Conservation (phyloP, 768 basidiomycete genomes). For the Boletus edulis region DNA sequence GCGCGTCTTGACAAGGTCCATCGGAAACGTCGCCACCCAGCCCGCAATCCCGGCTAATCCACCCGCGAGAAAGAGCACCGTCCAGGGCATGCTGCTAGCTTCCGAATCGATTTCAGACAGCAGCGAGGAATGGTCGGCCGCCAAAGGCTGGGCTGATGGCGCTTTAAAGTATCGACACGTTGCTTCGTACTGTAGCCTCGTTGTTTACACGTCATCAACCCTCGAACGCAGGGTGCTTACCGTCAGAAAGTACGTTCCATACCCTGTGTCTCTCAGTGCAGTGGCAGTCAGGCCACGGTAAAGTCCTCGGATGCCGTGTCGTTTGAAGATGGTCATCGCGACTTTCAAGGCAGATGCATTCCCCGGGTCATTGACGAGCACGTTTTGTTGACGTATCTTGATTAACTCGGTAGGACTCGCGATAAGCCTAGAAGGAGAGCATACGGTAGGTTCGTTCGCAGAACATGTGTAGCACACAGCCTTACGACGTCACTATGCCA, state of each 20-base stretch:
- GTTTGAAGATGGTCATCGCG: constrained; percentile 51
- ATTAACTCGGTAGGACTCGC: constrained; percentile 85
- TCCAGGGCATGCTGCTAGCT: constrained; percentile 42
- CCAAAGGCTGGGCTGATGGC: constrained; percentile 1
- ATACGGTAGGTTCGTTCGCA: neutral
- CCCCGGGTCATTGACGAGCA: constrained; percentile 32
- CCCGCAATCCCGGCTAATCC: constrained; percentile 74
- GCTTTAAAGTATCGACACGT: constrained; percentile 50
- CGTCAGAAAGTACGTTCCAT: constrained; percentile 82
- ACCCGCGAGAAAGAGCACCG: constrained; percentile 66
- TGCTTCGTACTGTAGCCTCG: constrained; percentile 54
- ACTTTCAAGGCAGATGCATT: constrained; percentile 51
- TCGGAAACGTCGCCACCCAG: constrained; percentile 81
- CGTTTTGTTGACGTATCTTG: constrained; percentile 80
- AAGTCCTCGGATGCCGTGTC: constrained; percentile 60
- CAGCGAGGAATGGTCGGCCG: constrained; percentile 34
- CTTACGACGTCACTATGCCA: constrained; percentile 78
- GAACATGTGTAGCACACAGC: constrained; percentile 3
- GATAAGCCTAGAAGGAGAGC: constrained; percentile 47
- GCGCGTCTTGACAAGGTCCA: constrained; percentile 89
- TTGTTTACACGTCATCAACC: constrained; percentile 4
- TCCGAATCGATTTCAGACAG: constrained; percentile 41
- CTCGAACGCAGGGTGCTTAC: constrained; percentile 38
- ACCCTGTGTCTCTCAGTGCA: constrained; percentile 74
- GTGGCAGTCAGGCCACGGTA: constrained; percentile 79